Conservation (phyloP, 768 basidiomycete species). For the Amanita subjunquillea region DNA sequence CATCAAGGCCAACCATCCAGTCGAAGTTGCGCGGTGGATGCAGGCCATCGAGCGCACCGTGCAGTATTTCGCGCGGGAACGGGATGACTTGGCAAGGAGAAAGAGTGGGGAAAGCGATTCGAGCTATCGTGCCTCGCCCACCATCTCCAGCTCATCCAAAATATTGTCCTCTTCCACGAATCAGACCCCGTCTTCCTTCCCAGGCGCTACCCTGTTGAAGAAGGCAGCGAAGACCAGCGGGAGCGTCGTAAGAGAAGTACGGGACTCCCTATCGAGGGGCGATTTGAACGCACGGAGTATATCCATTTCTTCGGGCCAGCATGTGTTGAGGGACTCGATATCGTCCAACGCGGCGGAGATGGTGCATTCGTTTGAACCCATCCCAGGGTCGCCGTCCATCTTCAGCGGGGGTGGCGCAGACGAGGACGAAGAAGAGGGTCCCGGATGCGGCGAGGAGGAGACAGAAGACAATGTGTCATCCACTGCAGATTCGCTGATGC, state of each 20-base stretch:
- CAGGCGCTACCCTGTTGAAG: neutral
- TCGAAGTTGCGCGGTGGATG: constrained; percentile 84
- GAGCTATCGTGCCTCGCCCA: constrained; percentile 10
- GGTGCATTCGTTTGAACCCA: neutral
- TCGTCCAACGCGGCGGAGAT: neutral
- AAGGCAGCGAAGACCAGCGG: neutral
- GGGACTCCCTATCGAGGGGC: neutral
- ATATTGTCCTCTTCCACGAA: too few species aligned
- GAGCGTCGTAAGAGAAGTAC: neutral
- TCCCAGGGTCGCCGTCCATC: neutral
- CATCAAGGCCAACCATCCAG: constrained; percentile 77
- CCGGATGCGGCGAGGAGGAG: constrained; percentile 12
- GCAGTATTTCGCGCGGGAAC: constrained; percentile 47
- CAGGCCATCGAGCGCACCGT: constrained; percentile 66
- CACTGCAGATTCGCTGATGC: constrained; percentile 25
- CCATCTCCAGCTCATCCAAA: too few species aligned
- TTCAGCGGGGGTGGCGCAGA: neutral
- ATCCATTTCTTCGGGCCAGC: neutral
- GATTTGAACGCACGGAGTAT: neutral
- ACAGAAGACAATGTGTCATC: constrained; percentile 22
- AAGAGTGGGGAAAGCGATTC: constrained; percentile 40
- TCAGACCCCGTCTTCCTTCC: neutral
- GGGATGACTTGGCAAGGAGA: constrained; percentile 16
- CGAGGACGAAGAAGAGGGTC: neutral
- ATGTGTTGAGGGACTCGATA: neutral